phyloP scores from a whole-genome alignment of 129 eudicot species.

The Logfia minima region DNA sequence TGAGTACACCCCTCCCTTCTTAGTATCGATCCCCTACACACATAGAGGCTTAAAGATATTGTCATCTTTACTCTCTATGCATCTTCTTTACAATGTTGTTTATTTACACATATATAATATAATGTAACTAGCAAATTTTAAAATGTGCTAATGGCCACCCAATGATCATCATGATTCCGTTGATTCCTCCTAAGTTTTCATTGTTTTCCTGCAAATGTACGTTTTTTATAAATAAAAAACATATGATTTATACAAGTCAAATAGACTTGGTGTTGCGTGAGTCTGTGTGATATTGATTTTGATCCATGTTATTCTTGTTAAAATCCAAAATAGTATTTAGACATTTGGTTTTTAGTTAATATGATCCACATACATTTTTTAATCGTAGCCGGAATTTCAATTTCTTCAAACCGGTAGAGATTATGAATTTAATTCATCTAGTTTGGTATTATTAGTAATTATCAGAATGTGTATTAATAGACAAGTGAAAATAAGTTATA shows the following conservation, averaged over 20 bases:
- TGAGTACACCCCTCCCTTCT: no score
- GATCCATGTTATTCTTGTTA: slow-evolving; percentile 10
- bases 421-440: no score
- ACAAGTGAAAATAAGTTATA: no score
- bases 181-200: slow-evolving; percentile 10
- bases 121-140: not conserved
- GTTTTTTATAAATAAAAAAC: not conserved
- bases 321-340: not conserved
- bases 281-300: slow-evolving; percentile 18
- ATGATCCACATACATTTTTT: not conserved
- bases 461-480: no score
- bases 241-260: not conserved
- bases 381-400: no score
- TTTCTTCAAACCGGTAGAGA: no score
- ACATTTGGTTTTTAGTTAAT: not conserved
- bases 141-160: not conserved
- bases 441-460: no score
- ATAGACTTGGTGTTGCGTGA: not conserved
- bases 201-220: slow-evolving; percentile 2
- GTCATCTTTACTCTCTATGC: slow-evolving; percentile 22
- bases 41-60: no score
- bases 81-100: not conserved
- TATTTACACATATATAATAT: not conserved
- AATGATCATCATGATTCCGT: not conserved
- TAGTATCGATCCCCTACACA: no score